Evolutionary conservation across 1,284 basidiomycete genomes (phyloP).

Genomic region (Malassezia caprae): DNA sequence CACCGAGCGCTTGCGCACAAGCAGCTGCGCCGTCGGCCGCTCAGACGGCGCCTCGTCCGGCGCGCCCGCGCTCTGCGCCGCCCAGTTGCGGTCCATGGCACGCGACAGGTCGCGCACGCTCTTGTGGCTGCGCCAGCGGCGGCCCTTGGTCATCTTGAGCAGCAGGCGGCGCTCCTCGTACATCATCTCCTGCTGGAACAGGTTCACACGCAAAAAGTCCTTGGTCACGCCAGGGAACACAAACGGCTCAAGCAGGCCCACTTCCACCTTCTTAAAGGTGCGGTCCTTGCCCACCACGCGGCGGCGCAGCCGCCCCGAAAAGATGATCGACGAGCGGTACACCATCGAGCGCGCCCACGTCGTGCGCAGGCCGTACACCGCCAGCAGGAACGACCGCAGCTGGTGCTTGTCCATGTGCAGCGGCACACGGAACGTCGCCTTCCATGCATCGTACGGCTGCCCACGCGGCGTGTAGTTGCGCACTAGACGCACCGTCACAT

Average conservation of each 20-base stretch:
- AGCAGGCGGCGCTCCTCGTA: conserved; percentile 27
- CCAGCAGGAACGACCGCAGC: conserved; percentile 69
- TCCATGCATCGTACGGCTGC: conserved; percentile 79
- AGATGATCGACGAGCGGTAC: conserved; percentile 51
- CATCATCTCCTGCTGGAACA: conserved; percentile 30
- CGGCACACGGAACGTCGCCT: conserved; percentile 79
- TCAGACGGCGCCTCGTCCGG: conserved; percentile 3
- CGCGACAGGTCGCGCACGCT: conserved; percentile 5
- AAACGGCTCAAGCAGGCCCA: conserved; percentile 45
- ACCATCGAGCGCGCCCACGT: conserved; percentile 90
- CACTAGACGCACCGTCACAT: conserved; percentile 69
- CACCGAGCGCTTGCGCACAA: conserved; percentile 18
- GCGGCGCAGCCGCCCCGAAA: conserved; percentile 52
- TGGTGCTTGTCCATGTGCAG: conserved; percentile 81
- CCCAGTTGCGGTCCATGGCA: conserved; percentile 10
- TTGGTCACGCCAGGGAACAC: conserved; percentile 38
- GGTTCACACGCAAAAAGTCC: conserved; percentile 26
- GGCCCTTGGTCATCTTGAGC: conserved; percentile 36
- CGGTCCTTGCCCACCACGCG: conserved; percentile 42
- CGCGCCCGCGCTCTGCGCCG: conserved; percentile 10
- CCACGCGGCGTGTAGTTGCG: conserved; percentile 70
- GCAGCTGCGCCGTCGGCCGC: conserved; percentile 12
- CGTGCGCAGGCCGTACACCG: conserved; percentile 65
- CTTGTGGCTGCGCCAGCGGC: conserved; percentile 32
- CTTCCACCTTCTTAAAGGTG: conserved; percentile 45